These are phyloP conservation scores for Saturnispora serradocipensis DNA, from an alignment of 805 yeast genomes.

Conservation along the genomic window DNA sequence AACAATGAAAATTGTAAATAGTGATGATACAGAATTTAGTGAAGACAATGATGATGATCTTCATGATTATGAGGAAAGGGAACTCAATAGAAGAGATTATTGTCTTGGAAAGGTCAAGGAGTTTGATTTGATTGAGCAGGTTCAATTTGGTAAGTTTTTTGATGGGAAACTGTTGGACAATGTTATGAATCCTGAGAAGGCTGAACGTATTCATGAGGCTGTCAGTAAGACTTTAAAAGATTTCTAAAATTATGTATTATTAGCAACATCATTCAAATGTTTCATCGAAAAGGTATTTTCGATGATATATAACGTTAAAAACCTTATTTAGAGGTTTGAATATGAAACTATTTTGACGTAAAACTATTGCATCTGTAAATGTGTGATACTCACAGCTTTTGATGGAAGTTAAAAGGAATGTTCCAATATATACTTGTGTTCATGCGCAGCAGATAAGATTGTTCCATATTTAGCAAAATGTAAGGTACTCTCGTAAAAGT, in stretches of 20 bases:
- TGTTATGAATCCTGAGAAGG: background rate
- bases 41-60: slow-evolving; percentile 1
- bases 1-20: background rate
- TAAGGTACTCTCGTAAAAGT: too few species aligned
- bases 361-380: too few species aligned
- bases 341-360: too few species aligned
- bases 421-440: too few species aligned
- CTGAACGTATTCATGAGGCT: background rate
- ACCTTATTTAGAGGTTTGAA: too few species aligned
- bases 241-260: background rate
- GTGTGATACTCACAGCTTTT: too few species aligned
- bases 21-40: background rate
- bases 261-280: background rate
- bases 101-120: background rate
- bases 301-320: too few species aligned
- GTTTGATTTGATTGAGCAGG: background rate
- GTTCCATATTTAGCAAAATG: too few species aligned
- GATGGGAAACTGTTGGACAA: background rate
- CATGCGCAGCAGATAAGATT: too few species aligned
- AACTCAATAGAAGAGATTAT: background rate
- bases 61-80: background rate
- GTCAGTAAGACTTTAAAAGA: background rate
- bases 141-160: background rate
- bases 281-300: background rate
- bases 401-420: too few species aligned